These are phyloP conservation scores for Chenopodium berlandieri DNA, from an alignment of 148 eudicot genomes.

Conservation along the genomic window DNA sequence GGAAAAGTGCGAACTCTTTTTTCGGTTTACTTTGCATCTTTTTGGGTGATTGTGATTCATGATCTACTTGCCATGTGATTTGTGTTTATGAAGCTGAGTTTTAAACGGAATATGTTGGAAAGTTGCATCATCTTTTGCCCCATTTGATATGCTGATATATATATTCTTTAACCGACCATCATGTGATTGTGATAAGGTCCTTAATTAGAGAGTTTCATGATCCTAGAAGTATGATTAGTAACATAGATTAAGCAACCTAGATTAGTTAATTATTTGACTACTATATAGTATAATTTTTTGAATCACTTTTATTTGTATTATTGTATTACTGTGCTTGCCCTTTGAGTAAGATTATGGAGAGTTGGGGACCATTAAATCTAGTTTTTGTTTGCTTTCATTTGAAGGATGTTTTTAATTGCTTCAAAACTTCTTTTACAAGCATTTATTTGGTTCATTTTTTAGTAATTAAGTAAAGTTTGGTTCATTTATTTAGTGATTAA, in stretches of 20 bases:
- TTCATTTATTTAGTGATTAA: background rate
- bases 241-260: background rate
- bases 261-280: background rate
- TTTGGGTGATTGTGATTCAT: background rate
- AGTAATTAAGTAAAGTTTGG: background rate
- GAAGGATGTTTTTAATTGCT: background rate
- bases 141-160: background rate
- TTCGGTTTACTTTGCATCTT: background rate
- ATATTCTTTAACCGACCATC: constrained; percentile 4
- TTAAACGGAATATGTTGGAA: background rate
- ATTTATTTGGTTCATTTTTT: background rate
- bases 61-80: constrained; percentile 25
- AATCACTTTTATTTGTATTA: background rate
- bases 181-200: constrained; percentile 4
- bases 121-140: background rate
- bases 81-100: background rate
- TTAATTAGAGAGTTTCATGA: background rate
- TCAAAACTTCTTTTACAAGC: background rate
- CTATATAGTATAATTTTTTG: background rate
- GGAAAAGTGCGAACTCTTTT: background rate
- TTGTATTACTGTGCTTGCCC: background rate
- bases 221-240: background rate
- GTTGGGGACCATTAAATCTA: background rate
- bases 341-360: background rate
- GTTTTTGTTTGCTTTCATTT: background rate